These are phyloP conservation scores for Nemania serpens DNA, from an alignment of 2,329 filamentous ascomycete species.

Conservation along the genomic window DNA sequence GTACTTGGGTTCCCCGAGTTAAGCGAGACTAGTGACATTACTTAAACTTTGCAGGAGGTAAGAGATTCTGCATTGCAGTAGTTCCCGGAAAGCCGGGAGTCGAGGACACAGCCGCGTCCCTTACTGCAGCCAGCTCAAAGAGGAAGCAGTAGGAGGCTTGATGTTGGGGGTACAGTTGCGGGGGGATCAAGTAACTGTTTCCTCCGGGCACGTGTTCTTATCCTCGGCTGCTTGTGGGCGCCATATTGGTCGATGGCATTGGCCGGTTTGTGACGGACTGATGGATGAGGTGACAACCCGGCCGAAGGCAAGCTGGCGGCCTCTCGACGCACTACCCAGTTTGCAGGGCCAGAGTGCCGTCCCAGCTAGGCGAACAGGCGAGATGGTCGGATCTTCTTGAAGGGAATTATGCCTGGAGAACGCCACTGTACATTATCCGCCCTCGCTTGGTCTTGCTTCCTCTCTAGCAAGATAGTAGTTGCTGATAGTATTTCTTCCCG, in stretches of 20 bases:
- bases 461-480: too few relatives aligned
- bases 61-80: constrained; percentile 32
- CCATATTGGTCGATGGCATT: neutral
- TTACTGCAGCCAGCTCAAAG: constrained; percentile 39
- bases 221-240: constrained; percentile 20
- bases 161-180: constrained; percentile 26
- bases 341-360: neutral
- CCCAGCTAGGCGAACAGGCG: neutral
- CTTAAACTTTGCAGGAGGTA: constrained; percentile 21
- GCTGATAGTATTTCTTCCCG: too few relatives aligned
- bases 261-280: constrained; percentile 1
- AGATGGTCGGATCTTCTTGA: neutral
- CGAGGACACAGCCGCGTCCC: constrained; percentile 22
- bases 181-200: constrained; percentile 8
- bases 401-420: neutral
- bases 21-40: constrained; percentile 16
- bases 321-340: neutral
- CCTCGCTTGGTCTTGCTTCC: neutral
- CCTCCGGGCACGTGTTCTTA: constrained; percentile 28
- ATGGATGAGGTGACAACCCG: constrained; percentile 3
- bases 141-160: constrained; percentile 32
- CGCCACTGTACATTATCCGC: constrained; percentile 1
- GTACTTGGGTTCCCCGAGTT: constrained; percentile 17
- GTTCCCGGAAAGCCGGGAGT: constrained; percentile 29
- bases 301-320: neutral